Evolutionary conservation across 2,329 filamentous ascomycete species (phyloP), one percentile per base, ranked within the genome.

Genomic region (Clarireedia monteithiana): DNA sequence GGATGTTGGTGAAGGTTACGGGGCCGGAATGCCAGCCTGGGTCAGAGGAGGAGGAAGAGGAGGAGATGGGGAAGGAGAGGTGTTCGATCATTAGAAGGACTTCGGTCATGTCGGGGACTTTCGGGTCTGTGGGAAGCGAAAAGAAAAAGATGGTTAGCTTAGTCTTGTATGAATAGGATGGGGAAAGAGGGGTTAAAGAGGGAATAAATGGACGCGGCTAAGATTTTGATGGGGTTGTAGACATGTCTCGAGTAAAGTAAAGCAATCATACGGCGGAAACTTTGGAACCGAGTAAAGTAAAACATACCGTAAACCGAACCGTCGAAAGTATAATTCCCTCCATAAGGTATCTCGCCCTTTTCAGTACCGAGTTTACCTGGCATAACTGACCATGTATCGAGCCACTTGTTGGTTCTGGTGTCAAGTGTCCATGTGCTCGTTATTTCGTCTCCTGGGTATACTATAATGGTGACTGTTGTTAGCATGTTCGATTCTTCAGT

Each of bases 1-100:
- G 15, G 20, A 50, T 55, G 20, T 55, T 50, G n/a, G 24, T 55
- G 52, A 55, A 55, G 7, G 14, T 55, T 24, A 50, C 52, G 2
- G 52, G 23, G 20, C 52, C 52, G 5, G 52, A 55, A 9, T 14
- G 45, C 52, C 52, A 55, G 1, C 46, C 52, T 40, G 46, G 44
- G 6, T 48, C 52, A 4, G 30, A 3, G 10, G 10, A 34, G 4
- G 30, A 34, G 4, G 30, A 12, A 10, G 9, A 12, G 17, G 7
- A 3, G 15, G 23, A 14, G 27, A n/a, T 14, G 4, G 40, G 23
- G 2, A 48, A 38, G n/a, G 20, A 30, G 14, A 48, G n/a, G 36
- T 53, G 50, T 23, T 48, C 50, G 10, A 53, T 48, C 23, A 20
- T 39, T 20, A 53, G 23, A 5, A 53, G 34, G 20, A 39, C 50